Conservation (phyloP, 2,329 filamentous ascomycete genomes). For the Ramularia collo-cygni region DNA sequence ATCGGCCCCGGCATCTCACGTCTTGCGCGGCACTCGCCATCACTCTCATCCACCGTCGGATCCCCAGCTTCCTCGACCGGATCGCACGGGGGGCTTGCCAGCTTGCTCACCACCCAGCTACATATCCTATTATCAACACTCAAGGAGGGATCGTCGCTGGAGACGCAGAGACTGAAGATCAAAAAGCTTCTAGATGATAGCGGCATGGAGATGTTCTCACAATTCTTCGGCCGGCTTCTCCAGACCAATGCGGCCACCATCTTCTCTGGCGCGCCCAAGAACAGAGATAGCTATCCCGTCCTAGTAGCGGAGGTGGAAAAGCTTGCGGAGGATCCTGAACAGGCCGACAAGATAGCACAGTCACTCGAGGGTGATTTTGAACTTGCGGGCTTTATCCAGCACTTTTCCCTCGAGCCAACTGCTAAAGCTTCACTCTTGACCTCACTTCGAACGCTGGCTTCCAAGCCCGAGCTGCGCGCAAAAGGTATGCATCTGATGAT, state of each 20-base stretch:
- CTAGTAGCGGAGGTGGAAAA: slow-evolving; percentile 80
- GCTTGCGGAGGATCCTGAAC: slow-evolving; percentile 69
- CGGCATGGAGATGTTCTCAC: slow-evolving; percentile 98
- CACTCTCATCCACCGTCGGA: slow-evolving; percentile 47
- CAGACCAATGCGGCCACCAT: slow-evolving; percentile 86
- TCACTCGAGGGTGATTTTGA: slow-evolving; percentile 95
- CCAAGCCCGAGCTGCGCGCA: slow-evolving; percentile 71
- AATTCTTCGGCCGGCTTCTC: slow-evolving; percentile 89
- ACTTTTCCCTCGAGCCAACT: slow-evolving; percentile 86
- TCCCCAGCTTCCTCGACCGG: slow-evolving; percentile 48
- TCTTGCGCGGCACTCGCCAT: slow-evolving; percentile 54
- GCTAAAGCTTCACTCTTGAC: slow-evolving; percentile 82
- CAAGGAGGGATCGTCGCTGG: slow-evolving; percentile 93
- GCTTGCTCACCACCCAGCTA: slow-evolving; percentile 92
- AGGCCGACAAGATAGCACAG: slow-evolving; percentile 87
- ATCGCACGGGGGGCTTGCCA: slow-evolving; percentile 55
- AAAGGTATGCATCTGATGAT: slow-evolving; percentile 58
- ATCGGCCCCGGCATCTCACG: slow-evolving; percentile 48
- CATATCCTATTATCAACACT: slow-evolving; percentile 90
- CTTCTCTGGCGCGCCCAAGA: slow-evolving; percentile 60
- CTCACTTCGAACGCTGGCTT: slow-evolving; percentile 71
- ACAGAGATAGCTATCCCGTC: slow-evolving; percentile 65
- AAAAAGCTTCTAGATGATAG: slow-evolving; percentile 93
- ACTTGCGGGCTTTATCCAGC: slow-evolving; percentile 88
- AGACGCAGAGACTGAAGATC: slow-evolving; percentile 83